A percentile compares a stretch with the other conserved stretches of the same genome.
phyloP scores from a whole-genome alignment of 2,329 filamentous ascomycete species.

The Leptographium lundbergii region DNA sequence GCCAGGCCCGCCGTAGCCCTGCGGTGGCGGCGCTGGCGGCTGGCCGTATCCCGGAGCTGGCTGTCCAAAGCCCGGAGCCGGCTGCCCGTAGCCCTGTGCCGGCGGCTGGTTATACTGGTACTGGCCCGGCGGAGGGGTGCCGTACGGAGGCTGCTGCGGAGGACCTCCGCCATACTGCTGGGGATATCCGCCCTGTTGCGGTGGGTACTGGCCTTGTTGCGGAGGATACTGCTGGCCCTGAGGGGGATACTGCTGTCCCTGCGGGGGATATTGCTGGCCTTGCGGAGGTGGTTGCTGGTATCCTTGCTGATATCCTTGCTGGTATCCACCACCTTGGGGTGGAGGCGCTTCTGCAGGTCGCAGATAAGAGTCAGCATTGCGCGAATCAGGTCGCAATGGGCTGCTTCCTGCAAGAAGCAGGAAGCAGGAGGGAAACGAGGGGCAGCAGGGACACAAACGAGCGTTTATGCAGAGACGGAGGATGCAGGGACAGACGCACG shows the following conservation, averaged over 20 bases:
- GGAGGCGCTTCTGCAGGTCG: constrained; percentile 8
- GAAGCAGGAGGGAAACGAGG: not conserved
- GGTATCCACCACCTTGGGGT: constrained; percentile 8
- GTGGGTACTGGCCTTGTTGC: constrained; percentile 18
- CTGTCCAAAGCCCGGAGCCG: not conserved
- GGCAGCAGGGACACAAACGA: not conserved
- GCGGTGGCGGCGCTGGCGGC: constrained; percentile 2
- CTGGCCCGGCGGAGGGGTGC: constrained; percentile 18
- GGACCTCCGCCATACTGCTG: constrained; percentile 20
- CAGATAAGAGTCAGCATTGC: not conserved
- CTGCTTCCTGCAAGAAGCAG: not conserved
- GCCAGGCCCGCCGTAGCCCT: constrained; percentile 10
- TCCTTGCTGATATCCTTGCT: constrained; percentile 10
- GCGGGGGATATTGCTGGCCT: constrained; percentile 13
- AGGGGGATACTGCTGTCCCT: constrained; percentile 9
- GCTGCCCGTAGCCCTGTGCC: not conserved
- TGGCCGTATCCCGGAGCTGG: constrained; percentile 13
- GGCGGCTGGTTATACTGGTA: not conserved
- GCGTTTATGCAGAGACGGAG: not conserved
- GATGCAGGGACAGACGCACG: constrained; percentile 16
- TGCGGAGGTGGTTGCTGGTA: constrained; percentile 15
- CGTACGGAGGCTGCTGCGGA: constrained; percentile 16
- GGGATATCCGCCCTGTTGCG: constrained; percentile 8
- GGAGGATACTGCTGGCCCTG: constrained; percentile 27
- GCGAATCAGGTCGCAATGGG: not conserved